These are phyloP conservation scores for Calonectria naviculata DNA, from an alignment of 2,329 filamentous ascomycete genomes.

Conservation along the genomic window DNA sequence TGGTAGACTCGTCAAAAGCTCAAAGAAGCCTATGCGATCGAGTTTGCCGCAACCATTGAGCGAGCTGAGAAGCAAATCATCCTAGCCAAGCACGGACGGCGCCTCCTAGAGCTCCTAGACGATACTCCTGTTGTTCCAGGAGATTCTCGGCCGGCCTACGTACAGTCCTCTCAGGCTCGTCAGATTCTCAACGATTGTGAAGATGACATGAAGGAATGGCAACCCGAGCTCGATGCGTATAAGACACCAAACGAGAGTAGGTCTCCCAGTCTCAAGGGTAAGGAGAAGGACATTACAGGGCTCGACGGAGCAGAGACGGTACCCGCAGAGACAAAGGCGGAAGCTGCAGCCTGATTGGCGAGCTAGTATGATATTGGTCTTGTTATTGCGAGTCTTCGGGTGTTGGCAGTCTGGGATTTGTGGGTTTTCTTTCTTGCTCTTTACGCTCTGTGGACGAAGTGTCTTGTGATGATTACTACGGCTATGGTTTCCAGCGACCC, in stretches of 20 bases:
- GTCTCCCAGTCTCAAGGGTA: conserved; percentile 39
- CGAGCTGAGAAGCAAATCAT: conserved; percentile 97
- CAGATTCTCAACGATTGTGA: conserved; percentile 94
- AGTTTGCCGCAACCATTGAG: conserved; percentile 93
- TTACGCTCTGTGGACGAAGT: not conserved
- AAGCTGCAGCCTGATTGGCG: not conserved
- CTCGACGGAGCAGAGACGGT: conserved; percentile 12
- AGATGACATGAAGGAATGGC: conserved; percentile 85
- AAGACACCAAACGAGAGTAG: conserved; percentile 35
- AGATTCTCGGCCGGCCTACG: conserved; percentile 77
- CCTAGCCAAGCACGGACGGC: conserved; percentile 88
- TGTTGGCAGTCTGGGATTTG: not conserved
- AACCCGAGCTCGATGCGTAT: conserved; percentile 54
- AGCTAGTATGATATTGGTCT: not conserved
- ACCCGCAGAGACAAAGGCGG: not conserved
- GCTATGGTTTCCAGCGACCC: not conserved
- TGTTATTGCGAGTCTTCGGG: not conserved
- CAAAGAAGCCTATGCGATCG: conserved; percentile 91
- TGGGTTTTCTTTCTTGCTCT: not conserved
- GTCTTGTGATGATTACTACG: not conserved
- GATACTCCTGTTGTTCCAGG: conserved; percentile 91
- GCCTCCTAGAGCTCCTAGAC: conserved; percentile 86
- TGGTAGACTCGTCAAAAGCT: conserved; percentile 88
- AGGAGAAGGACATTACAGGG: conserved; percentile 36
- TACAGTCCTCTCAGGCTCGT: conserved; percentile 74